Conservation (phyloP, 371 early-diverging fungal species). For the Quaeritorhiza haematococci region DNA sequence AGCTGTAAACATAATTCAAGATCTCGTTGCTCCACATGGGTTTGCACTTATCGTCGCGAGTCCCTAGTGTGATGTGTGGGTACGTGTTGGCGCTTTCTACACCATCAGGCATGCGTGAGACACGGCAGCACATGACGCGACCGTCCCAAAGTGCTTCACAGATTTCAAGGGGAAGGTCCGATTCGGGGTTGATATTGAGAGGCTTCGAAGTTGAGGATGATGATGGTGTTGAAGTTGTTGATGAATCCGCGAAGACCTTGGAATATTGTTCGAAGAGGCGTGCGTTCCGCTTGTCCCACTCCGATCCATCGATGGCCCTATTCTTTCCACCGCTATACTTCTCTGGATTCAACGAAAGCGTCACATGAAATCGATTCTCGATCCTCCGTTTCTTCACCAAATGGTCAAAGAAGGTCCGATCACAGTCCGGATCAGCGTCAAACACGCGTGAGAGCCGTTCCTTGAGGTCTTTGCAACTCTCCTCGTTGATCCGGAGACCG, state of each 20-base stretch:
- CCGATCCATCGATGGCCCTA: too few species aligned
- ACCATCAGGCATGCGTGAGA: constrained; percentile 5
- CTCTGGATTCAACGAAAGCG: not conserved
- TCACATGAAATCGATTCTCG: constrained; percentile 3
- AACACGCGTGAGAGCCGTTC: not conserved
- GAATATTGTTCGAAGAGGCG: constrained; percentile 8
- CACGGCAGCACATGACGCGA: too few species aligned
- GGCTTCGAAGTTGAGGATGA: not conserved
- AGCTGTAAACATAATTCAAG: too few species aligned
- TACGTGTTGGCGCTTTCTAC: constrained; percentile 13
- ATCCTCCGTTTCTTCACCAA: not conserved
- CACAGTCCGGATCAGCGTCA: not conserved
- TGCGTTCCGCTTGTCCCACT: too few species aligned
- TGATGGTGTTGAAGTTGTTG: constrained; percentile 7
- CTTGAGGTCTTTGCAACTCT: not conserved
- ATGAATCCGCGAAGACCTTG: constrained; percentile 9
- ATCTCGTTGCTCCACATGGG: constrained; percentile 26
- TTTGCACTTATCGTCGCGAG: constrained; percentile 17
- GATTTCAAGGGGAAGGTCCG: not conserved
- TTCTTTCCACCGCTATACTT: too few species aligned
- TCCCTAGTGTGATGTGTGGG: constrained; percentile 34
- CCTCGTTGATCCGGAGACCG: constrained; percentile 1
- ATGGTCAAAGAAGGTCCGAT: too few species aligned
- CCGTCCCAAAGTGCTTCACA: too few species aligned
- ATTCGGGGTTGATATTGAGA: not conserved